Percentiles rank a stretch among this genome's conserved stretches.
phyloP scores from a whole-genome alignment of 78 protist species.

The Goniomonas avonlea region DNA sequence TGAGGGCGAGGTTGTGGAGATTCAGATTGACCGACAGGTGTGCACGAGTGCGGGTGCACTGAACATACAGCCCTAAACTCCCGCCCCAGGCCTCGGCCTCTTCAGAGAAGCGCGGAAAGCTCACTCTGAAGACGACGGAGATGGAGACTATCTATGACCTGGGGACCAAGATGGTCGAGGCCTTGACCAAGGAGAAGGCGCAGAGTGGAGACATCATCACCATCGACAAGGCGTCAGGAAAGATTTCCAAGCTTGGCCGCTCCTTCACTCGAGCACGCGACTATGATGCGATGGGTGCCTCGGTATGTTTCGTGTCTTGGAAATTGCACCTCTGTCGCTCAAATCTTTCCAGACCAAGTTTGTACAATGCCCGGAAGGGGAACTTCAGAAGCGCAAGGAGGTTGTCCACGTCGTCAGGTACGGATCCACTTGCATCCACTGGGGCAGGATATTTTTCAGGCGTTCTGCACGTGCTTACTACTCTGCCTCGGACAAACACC shows the following conservation, averaged over 20 bases:
- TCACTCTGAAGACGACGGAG: constrained; percentile 98
- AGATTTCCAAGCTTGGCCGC: constrained; percentile 86
- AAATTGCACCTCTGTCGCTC: too few species aligned
- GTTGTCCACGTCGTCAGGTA: constrained; percentile 89
- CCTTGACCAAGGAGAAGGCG: constrained; percentile 87
- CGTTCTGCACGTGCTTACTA: too few species aligned
- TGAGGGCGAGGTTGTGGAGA: constrained; percentile 97
- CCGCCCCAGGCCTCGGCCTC: neutral
- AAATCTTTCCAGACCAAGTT: constrained; percentile 63
- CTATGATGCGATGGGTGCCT: constrained; percentile 84
- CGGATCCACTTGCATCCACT: too few species aligned
- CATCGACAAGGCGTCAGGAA: constrained; percentile 96
- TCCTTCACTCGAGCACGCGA: constrained; percentile 82
- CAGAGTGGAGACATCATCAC: constrained; percentile 82
- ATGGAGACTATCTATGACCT: constrained; percentile 99
- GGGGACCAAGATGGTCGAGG: constrained; percentile 96
- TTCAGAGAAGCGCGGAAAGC: constrained; percentile 77
- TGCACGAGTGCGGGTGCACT: too few species aligned
- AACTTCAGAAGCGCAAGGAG: constrained; percentile 86
- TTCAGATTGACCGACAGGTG: constrained; percentile 26
- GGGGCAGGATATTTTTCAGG: too few species aligned
- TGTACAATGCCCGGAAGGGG: constrained; percentile 88
- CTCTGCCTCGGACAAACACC: constrained; percentile 37
- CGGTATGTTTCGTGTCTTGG: too few species aligned
- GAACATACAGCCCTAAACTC: too few species aligned